Evolutionary conservation across 352 stramenopile species (phyloP), one percentile per base, ranked within the genome.

Genomic region (Pythium pectinolyticum): DNA sequence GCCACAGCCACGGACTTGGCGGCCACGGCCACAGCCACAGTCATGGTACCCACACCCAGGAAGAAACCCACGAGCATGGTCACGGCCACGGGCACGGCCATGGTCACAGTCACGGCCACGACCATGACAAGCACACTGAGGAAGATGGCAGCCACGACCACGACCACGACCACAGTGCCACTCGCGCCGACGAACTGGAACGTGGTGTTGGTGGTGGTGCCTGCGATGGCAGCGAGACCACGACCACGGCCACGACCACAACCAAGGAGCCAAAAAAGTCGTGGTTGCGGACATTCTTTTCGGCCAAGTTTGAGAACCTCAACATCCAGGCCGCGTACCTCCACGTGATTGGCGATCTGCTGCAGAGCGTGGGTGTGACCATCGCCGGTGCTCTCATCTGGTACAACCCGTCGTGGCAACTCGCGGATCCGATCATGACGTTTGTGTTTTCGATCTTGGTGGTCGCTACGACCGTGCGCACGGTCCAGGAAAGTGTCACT

Each of bases 371-470:
- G 6, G 95, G 95, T 32, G 97, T 99, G 34, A 94, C 98, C 53
- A 77, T 99, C 47, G 97, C 97, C 7, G 97, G 96, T 25, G 75
- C 84, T 7, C 74, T 99, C 35, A 99, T 99, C 69, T 99, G 96
- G 96, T 97, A 87, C 67, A 97, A 98, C 46, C 96, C 96, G 7
- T 67, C 83, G 39, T 99, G 96, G 95, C 87, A 98, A 70, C 89
- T 99, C 48, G 85, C 95, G 0, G 97, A 99, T 75, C 97, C 97
- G 27, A 97, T 99, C 64, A 93, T 88, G 46, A 99, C 97, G 15
- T 95, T 99, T 24, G 57, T 99, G n/a, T 99, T 99, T 75, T 98
- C 94, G 32, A 47, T 97, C 48, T 51, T 99, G 8, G 96, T 99
- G 39, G 82, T 98, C 19, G 90, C 77, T 54, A 98, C 95, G 24